A percentile compares a stretch with the other conserved stretches of the same genome.
phyloP scores from a whole-genome alignment of 768 basidiomycete species.

The Mycena kentingensis region DNA sequence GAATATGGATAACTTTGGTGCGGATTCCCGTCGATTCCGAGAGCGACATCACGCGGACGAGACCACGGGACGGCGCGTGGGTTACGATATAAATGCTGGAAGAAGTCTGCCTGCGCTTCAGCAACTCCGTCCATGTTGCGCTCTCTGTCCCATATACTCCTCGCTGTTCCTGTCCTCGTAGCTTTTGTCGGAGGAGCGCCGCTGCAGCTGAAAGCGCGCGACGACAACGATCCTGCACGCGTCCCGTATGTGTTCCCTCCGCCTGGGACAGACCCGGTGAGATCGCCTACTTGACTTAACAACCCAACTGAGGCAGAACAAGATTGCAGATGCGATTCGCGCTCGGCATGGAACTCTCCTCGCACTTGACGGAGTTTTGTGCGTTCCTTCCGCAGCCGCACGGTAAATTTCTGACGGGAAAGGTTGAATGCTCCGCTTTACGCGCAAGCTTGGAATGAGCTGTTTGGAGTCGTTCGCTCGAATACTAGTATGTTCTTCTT shows the following conservation, averaged over 20 bases:
- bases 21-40: no score
- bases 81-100: no score
- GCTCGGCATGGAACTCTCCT: constrained; percentile 37
- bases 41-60: no score
- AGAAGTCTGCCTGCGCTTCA: no score
- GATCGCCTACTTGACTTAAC: background rate
- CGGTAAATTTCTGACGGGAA: background rate
- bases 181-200: no score
- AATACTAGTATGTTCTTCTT: constrained; percentile 20
- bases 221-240: constrained; percentile 42
- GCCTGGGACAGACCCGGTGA: constrained; percentile 35
- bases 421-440: constrained; percentile 34
- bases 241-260: constrained; percentile 45
- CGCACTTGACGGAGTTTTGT: constrained; percentile 43
- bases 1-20: no score
- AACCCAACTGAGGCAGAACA: background rate
- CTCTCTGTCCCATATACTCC: no score
- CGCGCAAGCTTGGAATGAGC: constrained; percentile 37
- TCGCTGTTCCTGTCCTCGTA: no score
- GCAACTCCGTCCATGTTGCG: no score
- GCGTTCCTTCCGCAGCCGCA: background rate
- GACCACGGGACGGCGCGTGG: no score
- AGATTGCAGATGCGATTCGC: constrained; percentile 43
- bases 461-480: constrained; percentile 34
- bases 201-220: no score